Evolutionary conservation across 2,329 filamentous ascomycete species (phyloP).

Genomic region (Talaromyces sp.): DNA sequence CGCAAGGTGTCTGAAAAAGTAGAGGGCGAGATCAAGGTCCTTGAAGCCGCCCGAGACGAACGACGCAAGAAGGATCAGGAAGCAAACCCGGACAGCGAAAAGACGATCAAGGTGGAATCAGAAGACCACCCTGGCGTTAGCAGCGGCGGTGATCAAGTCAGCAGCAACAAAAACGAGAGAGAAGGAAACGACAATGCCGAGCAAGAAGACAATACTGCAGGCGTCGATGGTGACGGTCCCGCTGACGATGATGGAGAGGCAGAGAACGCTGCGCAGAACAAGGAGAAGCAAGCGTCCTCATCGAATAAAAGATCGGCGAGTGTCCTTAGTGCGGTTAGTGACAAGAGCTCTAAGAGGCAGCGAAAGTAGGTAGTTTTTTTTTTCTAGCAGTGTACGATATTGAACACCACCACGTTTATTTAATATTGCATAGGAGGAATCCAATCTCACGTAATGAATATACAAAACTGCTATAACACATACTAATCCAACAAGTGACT

Average conservation of each 20-base stretch:
- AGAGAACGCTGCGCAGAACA: conserved; percentile 14
- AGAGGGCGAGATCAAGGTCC: conserved; percentile 43
- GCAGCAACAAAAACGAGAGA: background rate
- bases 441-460: background rate
- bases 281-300: conserved; percentile 11
- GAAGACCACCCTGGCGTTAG: conserved; percentile 19
- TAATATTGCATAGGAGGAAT: background rate
- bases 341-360: conserved; percentile 51
- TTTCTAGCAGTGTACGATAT: background rate
- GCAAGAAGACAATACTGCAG: background rate
- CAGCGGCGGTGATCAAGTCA: background rate
- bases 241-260: conserved; percentile 14
- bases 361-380: conserved; percentile 31
- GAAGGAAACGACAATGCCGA: background rate
- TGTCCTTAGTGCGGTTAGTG: conserved; percentile 66
- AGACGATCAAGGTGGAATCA: conserved; percentile 30
- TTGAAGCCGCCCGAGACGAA: conserved; percentile 38
- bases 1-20: conserved; percentile 45
- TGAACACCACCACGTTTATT: background rate
- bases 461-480: background rate
- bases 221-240: background rate
- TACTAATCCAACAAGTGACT: background rate
- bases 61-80: conserved; percentile 32
- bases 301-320: conserved; percentile 76
- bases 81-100: conserved; percentile 19